Percentiles rank a stretch among this genome's conserved stretches.
Conservation (phyloP, 306 rosid species). For the Cicer judaicum region DNA sequence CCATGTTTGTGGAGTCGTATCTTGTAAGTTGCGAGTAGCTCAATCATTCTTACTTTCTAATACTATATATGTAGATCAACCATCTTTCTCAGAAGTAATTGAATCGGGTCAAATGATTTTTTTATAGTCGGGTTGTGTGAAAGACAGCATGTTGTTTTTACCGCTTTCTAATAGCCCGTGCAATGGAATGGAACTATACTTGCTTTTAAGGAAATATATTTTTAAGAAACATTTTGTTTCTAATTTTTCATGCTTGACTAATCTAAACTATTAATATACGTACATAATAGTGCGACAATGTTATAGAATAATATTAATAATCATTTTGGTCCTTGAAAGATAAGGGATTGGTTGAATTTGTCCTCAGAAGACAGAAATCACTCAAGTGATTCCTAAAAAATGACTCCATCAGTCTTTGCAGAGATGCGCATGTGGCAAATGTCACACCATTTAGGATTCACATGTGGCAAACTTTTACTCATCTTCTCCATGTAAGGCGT, state of each 20-base stretch:
- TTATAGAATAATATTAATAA: background rate
- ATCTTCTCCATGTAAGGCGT: background rate
- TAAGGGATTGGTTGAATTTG: background rate
- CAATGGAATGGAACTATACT: background rate
- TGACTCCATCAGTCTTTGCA: background rate
- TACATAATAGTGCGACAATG: background rate
- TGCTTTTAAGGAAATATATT: background rate
- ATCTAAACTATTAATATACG: background rate
- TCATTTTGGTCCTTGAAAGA: background rate
- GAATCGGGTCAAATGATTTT: background rate
- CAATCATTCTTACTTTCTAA: background rate
- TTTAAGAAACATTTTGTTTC: background rate
- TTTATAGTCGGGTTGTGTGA: background rate
- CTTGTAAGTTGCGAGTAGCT: background rate
- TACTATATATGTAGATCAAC: background rate
- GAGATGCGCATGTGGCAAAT: background rate
- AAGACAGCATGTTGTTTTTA: background rate
- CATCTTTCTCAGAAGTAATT: background rate
- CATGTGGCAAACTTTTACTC: background rate
- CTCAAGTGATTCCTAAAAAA: background rate
- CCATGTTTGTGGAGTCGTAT: background rate
- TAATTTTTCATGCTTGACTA: slow-evolving; percentile 5
- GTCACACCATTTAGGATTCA: background rate
- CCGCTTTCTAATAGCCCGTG: background rate
- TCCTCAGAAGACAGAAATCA: background rate